Evolutionary conservation across 768 basidiomycete species (phyloP).

Genomic region (Cubamyces lactineus): DNA sequence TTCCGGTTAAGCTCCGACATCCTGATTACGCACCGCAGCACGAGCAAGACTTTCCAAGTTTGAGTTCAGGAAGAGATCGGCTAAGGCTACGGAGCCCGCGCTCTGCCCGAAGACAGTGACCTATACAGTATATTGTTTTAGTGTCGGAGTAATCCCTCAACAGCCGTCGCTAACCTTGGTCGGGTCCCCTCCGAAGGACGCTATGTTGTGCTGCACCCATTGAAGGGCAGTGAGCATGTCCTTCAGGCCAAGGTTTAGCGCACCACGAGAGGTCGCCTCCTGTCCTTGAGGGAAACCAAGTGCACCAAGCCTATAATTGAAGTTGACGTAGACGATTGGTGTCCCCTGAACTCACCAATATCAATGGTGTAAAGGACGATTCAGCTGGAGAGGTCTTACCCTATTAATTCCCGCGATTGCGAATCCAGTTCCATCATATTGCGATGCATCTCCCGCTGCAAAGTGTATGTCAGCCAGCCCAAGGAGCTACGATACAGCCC

Average conservation of each 20-base stretch:
- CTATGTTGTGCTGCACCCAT: conserved; percentile 69
- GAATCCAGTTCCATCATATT: conserved; percentile 5
- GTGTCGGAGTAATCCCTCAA: background rate
- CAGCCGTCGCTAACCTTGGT: conserved; percentile 36
- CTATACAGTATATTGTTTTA: background rate
- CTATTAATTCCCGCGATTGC: conserved; percentile 3
- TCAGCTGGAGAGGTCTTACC: background rate
- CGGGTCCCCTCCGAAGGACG: conserved; percentile 63
- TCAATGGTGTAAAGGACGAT: background rate
- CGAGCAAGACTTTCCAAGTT: conserved; percentile 29
- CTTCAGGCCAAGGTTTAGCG: conserved; percentile 67
- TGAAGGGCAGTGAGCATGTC: conserved; percentile 73
- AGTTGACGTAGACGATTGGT: conserved; percentile 47
- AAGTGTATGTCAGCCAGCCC: background rate
- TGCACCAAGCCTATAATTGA: conserved; percentile 55
- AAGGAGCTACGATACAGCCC: background rate
- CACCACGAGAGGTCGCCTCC: conserved; percentile 43
- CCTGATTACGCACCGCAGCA: conserved; percentile 25
- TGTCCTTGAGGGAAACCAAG: conserved; percentile 51
- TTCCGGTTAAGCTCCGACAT: background rate
- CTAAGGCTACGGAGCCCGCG: conserved; percentile 43
- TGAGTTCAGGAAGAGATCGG: conserved; percentile 36
- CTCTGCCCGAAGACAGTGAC: conserved; percentile 45
- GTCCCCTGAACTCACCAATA: conserved; percentile 9
- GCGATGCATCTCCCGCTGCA: conserved; percentile 8